A percentile compares a stretch with the other conserved stretches of the same genome.
Conservation (phyloP, 140 eudicot species). For the Stevia rebaudiana region DNA sequence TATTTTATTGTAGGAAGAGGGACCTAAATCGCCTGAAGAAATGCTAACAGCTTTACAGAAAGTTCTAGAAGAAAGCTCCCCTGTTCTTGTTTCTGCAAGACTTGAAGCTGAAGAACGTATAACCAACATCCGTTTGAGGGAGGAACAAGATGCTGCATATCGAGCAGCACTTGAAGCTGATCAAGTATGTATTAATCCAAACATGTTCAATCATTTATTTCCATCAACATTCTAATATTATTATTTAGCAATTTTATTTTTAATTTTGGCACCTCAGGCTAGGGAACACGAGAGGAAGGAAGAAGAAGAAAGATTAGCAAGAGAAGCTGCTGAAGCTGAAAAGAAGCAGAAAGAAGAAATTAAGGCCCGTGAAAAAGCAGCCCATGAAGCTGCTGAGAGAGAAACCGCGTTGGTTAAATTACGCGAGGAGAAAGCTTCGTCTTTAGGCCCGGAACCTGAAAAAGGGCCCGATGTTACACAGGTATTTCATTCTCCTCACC, state of each 20-base stretch:
- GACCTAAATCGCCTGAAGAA: constrained; percentile 72
- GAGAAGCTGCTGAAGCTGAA: constrained; percentile 86
- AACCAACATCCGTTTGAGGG: constrained; percentile 61
- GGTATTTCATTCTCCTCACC: constrained; percentile 31
- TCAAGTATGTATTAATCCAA: constrained; percentile 42
- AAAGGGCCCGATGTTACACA: constrained; percentile 85
- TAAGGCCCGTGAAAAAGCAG: constrained; percentile 70
- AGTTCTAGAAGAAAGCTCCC: constrained; percentile 78
- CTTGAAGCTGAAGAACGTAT: constrained; percentile 83
- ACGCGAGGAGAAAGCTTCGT: constrained; percentile 58
- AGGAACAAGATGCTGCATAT: constrained; percentile 95
- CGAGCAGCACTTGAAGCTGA: constrained; percentile 95
- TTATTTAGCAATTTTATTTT: neutral
- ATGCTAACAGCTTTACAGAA: constrained; percentile 60
- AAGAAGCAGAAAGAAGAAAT: constrained; percentile 69
- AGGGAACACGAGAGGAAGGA: constrained; percentile 68
- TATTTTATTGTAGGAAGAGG: constrained; percentile 52
- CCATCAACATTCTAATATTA: neutral
- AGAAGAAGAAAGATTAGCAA: constrained; percentile 66
- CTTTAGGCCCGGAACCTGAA: constrained; percentile 81
- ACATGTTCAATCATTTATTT: neutral
- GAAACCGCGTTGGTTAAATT: constrained; percentile 61
- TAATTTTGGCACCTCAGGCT: constrained; percentile 40
- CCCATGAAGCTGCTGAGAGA: constrained; percentile 79
- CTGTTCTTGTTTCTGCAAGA: constrained; percentile 75